Evolutionary conservation across 2,329 filamentous ascomycete species (phyloP), one percentile per base, ranked within the genome.

Genomic region (Penicillium sp.): DNA sequence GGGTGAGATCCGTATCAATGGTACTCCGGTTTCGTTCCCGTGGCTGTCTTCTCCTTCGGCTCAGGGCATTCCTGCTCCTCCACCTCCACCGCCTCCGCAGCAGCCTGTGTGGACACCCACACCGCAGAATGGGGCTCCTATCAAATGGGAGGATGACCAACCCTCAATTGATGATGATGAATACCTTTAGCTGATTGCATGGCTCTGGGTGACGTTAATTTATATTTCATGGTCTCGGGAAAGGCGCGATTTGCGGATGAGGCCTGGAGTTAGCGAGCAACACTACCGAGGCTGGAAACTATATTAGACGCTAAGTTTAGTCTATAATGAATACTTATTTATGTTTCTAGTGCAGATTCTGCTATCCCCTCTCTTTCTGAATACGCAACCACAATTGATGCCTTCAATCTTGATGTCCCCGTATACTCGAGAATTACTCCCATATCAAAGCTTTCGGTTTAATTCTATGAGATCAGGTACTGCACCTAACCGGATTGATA

Each of bases 111-210:
- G 65, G 65, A 63, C 60, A 24, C 26, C 33, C 19, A 27, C 29
- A 16, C 53, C 56, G 22, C 54, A 42, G 9, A 46, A 55, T 48
- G 53, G 56, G 6, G 51, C 52, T 22, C 56, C 59, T 16, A 44
- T 45, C 8, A 52, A 11, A 21, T 59, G 19, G 19, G 19, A 49
- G 49, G 62, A 65, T 22, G 65, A 62, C 26, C 60, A 58, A 13
- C 51, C 44, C 2, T 70, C 69, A 3, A 74, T 74, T 66, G 71
- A 74, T 24, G 65, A 69, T 51, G 71, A 74, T 58, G 71, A 73
- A 61, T 44, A 44, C 35, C 24, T 52, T 52, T 49, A 55, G 46
- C 13, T 24, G 16, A 3, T 22, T 27, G 7, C 7, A 47, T 53
- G 42, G 29, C 29, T 47, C 29, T 33, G 49, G 21, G 45, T 27